Evolutionary conservation across 306 rosid species (phyloP), one percentile per base, ranked within the genome.

Genomic region (Gastrolobium villosum): DNA sequence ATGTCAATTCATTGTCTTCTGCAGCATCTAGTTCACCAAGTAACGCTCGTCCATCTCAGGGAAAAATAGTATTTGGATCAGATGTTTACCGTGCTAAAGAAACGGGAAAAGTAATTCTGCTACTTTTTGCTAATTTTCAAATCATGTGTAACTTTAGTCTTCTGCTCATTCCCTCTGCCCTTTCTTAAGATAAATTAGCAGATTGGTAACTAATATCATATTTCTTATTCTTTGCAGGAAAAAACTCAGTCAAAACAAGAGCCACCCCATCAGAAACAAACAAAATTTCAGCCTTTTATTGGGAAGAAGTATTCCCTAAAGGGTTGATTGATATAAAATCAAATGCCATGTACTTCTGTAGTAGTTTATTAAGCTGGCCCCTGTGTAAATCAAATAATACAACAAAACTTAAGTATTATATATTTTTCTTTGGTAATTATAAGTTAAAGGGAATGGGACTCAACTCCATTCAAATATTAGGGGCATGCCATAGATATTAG

Each of bases 61-160:
- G 97, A 68, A 95, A 95, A 88, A 93, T 95, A 46, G 99, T 95
- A 37, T 95, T 95, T 52, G 99, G 99, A 44, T 84, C 91, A 80
- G 89, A 81, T 82, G 88, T 82, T 7, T 86, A 72, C 83, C 95
- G 90, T 10, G 13, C 73, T 26, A 92, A 87, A 81, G 97, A 84
- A 55, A 70, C 85, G 2, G 83, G 62, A 55, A 91, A 91, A 96
- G 99, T 95, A 75, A 69, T 74, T 61, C 65, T 57, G 34, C 54
- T 45, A 20, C 55, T 20, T 20, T 35, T 62, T 55, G 37, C 13
- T 49, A 39, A 60, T 57, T 44, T 56, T 57, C 6, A 40, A 43
- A 10, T 67, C 31, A 36, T 45, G 30, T 59, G 84, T 60, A 56
- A 50, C 36, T n/a, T 62, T 10, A 10, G 28, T 20, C 15, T 46